These are phyloP conservation scores for Coix lacrymajobi DNA, from an alignment of 176 grass and related monocot species.

Conservation along the genomic window DNA sequence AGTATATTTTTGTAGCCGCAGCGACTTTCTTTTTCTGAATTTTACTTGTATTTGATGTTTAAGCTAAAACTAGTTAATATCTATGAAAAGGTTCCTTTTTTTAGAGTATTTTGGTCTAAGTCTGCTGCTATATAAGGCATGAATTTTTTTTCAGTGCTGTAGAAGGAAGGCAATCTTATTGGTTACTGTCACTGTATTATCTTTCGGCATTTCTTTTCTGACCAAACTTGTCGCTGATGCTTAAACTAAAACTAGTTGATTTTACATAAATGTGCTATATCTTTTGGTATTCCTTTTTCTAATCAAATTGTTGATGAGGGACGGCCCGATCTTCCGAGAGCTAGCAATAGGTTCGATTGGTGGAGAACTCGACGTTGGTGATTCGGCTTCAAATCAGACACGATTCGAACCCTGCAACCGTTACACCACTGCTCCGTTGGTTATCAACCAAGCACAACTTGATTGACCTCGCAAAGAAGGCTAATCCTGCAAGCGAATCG, in stretches of 20 bases:
- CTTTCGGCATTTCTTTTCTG: not conserved
- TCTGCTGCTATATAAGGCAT: not conserved
- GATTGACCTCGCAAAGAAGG: no score
- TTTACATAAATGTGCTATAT: not conserved
- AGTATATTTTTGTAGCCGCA: no score
- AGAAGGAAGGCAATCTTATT: not conserved
- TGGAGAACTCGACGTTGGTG: no score
- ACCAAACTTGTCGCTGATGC: not conserved
- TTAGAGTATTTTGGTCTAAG: not conserved
- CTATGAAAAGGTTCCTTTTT: not conserved
- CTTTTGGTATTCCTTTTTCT: no score
- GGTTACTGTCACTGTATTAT: not conserved
- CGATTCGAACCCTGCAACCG: no score
- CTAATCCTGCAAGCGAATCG: no score
- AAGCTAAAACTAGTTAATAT: not conserved
- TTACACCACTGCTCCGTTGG: no score
- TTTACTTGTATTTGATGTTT: not conserved
- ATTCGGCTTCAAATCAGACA: no score
- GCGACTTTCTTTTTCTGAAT: not conserved
- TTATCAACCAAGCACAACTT: no score
- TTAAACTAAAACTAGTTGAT: not conserved
- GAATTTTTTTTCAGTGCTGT: not conserved
- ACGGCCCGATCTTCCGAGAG: no score
- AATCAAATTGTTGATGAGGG: no score
- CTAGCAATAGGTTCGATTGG: no score